These are phyloP conservation scores for Ichthyophonus hoferi DNA, from an alignment of 208 protist species.

Conservation along the genomic window DNA sequence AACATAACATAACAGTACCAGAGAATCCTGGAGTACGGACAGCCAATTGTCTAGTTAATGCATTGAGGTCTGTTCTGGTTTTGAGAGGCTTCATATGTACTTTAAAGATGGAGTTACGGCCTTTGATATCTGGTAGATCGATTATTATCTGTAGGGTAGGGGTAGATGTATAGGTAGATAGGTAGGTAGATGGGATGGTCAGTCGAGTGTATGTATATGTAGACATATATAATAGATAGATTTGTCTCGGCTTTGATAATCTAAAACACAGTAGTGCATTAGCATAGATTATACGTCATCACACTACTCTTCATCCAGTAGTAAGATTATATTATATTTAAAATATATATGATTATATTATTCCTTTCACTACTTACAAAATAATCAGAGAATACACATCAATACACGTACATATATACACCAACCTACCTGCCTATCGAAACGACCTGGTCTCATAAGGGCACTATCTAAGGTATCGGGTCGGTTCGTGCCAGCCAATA, in stretches of 20 bases:
- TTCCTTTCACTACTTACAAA: no score
- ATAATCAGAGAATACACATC: no score
- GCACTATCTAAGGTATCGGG: slow-evolving; percentile 91
- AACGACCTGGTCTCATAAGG: slow-evolving; percentile 88
- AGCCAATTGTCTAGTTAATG: slow-evolving; percentile 6
- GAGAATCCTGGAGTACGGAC: slow-evolving; percentile 49
- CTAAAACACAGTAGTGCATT: no score
- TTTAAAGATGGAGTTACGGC: slow-evolving; percentile 76
- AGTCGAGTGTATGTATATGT: neutral
- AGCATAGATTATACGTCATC: no score
- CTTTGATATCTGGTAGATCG: slow-evolving; percentile 85
- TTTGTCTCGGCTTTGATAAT: no score
- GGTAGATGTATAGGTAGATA: neutral
- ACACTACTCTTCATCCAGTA: no score
- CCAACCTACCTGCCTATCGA: slow-evolving; percentile 76
- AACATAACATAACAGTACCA: no score
- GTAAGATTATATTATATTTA: no score
- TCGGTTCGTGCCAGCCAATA: slow-evolving; percentile 94
- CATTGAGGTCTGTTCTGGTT: neutral
- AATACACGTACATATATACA: neutral
- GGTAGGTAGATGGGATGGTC: neutral
- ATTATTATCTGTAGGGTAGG: slow-evolving; percentile 56
- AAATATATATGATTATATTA: no score
- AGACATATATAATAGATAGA: neutral
- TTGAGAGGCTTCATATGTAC: slow-evolving; percentile 40